These are phyloP conservation scores for Brassica cretica DNA, from an alignment of 345 rosid genomes.

Conservation along the genomic window DNA sequence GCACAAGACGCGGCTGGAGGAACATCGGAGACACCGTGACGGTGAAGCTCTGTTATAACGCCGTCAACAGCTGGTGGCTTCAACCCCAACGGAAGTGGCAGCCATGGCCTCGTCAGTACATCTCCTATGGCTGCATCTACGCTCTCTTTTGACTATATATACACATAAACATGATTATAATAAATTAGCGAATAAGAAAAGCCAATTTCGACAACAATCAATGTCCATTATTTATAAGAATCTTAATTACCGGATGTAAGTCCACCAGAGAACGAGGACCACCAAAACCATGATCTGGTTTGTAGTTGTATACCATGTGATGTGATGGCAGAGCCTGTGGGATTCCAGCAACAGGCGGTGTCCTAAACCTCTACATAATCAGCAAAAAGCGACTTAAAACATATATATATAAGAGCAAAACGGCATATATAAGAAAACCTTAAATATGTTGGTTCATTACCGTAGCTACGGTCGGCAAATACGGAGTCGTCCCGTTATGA, in stretches of 20 bases:
- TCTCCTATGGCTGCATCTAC: slow-evolving; percentile 75
- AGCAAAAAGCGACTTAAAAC: background rate
- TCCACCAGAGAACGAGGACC: slow-evolving; percentile 51
- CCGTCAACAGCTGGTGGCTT: slow-evolving; percentile 73
- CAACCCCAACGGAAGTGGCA: slow-evolving; percentile 78
- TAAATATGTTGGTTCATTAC: slow-evolving; percentile 37
- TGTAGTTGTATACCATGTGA: slow-evolving; percentile 36
- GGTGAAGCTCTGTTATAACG: slow-evolving; percentile 69
- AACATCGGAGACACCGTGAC: slow-evolving; percentile 62
- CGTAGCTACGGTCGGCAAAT: slow-evolving; percentile 54
- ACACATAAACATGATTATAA: slow-evolving; percentile 5
- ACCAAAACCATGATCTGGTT: slow-evolving; percentile 41
- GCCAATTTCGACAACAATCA: slow-evolving; percentile 20
- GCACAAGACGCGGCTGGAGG: slow-evolving; percentile 52
- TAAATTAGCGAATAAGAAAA: slow-evolving; percentile 1
- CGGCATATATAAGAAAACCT: background rate
- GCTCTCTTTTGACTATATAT: slow-evolving; percentile 64
- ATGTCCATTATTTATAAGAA: background rate
- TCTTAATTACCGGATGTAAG: slow-evolving; percentile 61
- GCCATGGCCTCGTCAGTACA: slow-evolving; percentile 77
- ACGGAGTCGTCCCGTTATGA: slow-evolving; percentile 53
- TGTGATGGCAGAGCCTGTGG: slow-evolving; percentile 42
- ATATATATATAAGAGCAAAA: background rate
- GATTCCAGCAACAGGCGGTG: slow-evolving; percentile 58
- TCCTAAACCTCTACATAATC: slow-evolving; percentile 47